Evolutionary conservation across 1,284 basidiomycete genomes (phyloP).

Genomic region (Puccinia horiana): DNA sequence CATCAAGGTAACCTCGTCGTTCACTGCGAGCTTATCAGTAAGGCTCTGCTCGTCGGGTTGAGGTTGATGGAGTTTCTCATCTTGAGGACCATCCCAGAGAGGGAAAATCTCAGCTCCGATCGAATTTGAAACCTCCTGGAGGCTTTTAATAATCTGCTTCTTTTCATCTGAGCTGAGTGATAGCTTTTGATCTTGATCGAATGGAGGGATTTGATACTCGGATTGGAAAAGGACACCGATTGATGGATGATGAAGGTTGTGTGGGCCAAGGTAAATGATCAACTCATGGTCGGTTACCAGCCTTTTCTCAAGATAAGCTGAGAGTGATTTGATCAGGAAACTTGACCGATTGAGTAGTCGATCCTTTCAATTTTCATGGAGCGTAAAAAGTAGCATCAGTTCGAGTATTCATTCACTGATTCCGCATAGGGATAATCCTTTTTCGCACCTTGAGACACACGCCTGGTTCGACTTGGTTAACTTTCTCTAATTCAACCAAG

Average conservation of each 20-base stretch:
- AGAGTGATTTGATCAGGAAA: conserved; percentile 10
- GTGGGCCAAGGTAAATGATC: conserved; percentile 34
- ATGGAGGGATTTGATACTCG: conserved; percentile 10
- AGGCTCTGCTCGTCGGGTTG: background rate
- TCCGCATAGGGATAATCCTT: background rate
- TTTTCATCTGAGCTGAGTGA: conserved; percentile 21
- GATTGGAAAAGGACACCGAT: conserved; percentile 36
- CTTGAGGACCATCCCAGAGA: conserved; percentile 38
- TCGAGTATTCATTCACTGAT: background rate
- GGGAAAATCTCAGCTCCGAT: conserved; percentile 31
- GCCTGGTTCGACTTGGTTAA: conserved; percentile 10
- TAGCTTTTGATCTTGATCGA: background rate
- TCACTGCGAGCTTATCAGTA: conserved; percentile 24
- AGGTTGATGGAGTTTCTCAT: background rate
- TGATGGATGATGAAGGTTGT: conserved; percentile 27
- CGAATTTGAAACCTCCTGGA: conserved; percentile 6
- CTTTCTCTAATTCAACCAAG: conserved; percentile 2
- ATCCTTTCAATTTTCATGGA: background rate
- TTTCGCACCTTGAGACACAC: background rate
- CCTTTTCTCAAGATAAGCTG: conserved; percentile 1
- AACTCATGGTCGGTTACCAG: conserved; percentile 38
- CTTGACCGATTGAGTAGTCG: conserved; percentile 31
- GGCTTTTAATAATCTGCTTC: conserved; percentile 13
- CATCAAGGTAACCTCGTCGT: conserved; percentile 50
- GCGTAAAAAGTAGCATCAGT: background rate